Evolutionary conservation across 352 stramenopile species (phyloP).

Genomic region (Elongisporangium senticosum): DNA sequence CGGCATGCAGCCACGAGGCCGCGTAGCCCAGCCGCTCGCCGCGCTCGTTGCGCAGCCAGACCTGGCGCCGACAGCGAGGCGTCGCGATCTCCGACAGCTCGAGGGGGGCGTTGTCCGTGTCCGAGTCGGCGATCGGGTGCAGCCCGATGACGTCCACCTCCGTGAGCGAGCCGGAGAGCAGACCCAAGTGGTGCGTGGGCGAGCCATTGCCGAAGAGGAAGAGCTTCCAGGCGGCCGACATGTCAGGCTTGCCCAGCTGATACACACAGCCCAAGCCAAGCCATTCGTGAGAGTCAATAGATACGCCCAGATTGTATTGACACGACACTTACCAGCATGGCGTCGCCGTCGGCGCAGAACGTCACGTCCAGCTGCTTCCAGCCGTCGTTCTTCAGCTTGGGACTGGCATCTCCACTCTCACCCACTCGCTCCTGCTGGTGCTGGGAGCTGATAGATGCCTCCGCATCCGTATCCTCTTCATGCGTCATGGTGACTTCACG

Average conservation of each 20-base stretch:
- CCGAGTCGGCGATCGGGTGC: slow-evolving; percentile 31
- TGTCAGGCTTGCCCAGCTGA: slow-evolving; percentile 51
- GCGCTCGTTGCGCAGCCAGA: slow-evolving; percentile 66
- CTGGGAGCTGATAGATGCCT: no score
- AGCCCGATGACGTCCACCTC: slow-evolving; percentile 79
- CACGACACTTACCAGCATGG: slow-evolving; percentile 32
- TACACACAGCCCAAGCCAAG: slow-evolving; percentile 3
- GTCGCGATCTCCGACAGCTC: slow-evolving; percentile 43
- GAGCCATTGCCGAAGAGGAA: slow-evolving; percentile 84
- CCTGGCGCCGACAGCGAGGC: slow-evolving; percentile 65
- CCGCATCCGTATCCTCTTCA: not conserved
- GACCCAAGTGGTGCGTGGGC: slow-evolving; percentile 71
- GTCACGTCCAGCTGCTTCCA: slow-evolving; percentile 33
- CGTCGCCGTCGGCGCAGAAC: slow-evolving; percentile 27
- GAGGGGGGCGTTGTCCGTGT: slow-evolving; percentile 30
- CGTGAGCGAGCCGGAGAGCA: slow-evolving; percentile 65
- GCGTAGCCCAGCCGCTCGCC: slow-evolving; percentile 78
- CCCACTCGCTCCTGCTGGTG: not conserved
- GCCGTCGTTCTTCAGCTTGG: slow-evolving; percentile 5
- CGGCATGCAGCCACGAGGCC: slow-evolving; percentile 65
- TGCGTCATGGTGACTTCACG: not conserved
- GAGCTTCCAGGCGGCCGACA: slow-evolving; percentile 66
- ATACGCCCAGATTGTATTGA: slow-evolving; percentile 2
- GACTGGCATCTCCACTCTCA: not conserved
- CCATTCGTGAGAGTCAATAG: not conserved